Base-by-base conservation (phyloP, 805 yeast genomes). In the Metschnikowia colocasiae region DNA sequence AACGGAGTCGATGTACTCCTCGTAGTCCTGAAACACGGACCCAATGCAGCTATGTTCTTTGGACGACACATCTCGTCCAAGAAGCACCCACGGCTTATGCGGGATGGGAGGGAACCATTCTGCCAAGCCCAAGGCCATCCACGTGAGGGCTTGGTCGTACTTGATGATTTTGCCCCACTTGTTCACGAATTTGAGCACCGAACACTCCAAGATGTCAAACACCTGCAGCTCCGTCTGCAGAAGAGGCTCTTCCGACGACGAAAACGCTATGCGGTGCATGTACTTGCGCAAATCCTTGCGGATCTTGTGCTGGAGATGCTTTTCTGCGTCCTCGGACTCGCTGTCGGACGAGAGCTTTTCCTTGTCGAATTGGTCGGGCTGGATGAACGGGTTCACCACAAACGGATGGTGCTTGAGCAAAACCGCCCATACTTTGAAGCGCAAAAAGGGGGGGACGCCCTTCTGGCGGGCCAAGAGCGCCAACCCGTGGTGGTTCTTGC, bases 71-170 rank as follows among this genome's bases (percentile, higher is more conserved):
- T 79, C 82, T 48, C 81, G 67, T 4, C 84, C 85, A 47, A 79
- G 71, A 36, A 81, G 61, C 2, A 81, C 83, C 70, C 75, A 78
- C 15, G 74, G 71, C 10, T 81, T 75, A 40, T 73, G 69, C 13
- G 71, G 70, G 32, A 80, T 65, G 1, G 87, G 88, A 5, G 95
- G 91, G 27, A 81, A 76, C 96, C 96, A 90, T 63, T 89, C 96
- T 0, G 96, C 92, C 38, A 91, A 67, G 9, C 89, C 90, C 27
- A 88, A 67, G 0, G 96, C 97, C 16, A 87, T 79, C 96, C 96
- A 90, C 2, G 92, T 76, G 57, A 90, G 73, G 0, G 95, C 91
- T 37, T 84, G 75, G 63, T 88, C 94, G 61, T 91, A 91, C 55
- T 81, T 82, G 45, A 87, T 78, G 47, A 83, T 73, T 32, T 74